Evolutionary conservation across 768 basidiomycete genomes (phyloP), one percentile per base, ranked within the genome.

Genomic region (Cystofilobasidium bisporidii): DNA sequence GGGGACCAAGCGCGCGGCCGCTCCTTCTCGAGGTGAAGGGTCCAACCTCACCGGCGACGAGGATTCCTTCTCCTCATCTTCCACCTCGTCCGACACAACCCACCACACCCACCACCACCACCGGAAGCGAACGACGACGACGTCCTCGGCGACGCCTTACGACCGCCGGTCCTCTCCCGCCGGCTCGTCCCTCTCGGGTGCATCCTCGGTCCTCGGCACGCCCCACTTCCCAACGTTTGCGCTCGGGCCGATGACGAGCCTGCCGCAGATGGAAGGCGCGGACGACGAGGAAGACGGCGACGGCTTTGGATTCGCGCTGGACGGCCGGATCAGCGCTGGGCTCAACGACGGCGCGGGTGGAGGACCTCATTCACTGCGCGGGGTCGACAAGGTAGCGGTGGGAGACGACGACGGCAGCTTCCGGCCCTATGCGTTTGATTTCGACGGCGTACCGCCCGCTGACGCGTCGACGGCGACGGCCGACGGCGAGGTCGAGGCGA

Each of bases 401-500:
- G n/a, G n/a, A n/a, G n/a, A n/a, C n/a, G n/a, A n/a, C n/a, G n/a
- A n/a, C n/a, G n/a, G n/a, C n/a, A n/a, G n/a, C n/a, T n/a, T n/a
- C n/a, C n/a, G n/a, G n/a, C n/a, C n/a, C n/a, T n/a, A n/a, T n/a
- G n/a, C n/a, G n/a, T n/a, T n/a, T n/a, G n/a, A n/a, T n/a, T n/a
- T n/a, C n/a, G n/a, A n/a, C n/a, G n/a, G n/a, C n/a, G n/a, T n/a
- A n/a, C n/a, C n/a, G n/a, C n/a, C n/a, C n/a, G n/a, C n/a, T n/a
- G n/a, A n/a, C n/a, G 41, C 32, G 40, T 18, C 11, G 20, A 8
- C 59, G 41, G n/a, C 8, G 32, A 61, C 26, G 61, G 15, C 40
- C 17, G 61, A 43, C 61, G 50, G 17, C 36, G 61, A 63, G 41
- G 61, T 56, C 20, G 50, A 57, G 6, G 47, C 47, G 1, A 61